Percentiles rank a stretch among this genome's conserved stretches.
phyloP scores from a whole-genome alignment of 768 basidiomycete genomes.

The Boletus coccyginus region DNA sequence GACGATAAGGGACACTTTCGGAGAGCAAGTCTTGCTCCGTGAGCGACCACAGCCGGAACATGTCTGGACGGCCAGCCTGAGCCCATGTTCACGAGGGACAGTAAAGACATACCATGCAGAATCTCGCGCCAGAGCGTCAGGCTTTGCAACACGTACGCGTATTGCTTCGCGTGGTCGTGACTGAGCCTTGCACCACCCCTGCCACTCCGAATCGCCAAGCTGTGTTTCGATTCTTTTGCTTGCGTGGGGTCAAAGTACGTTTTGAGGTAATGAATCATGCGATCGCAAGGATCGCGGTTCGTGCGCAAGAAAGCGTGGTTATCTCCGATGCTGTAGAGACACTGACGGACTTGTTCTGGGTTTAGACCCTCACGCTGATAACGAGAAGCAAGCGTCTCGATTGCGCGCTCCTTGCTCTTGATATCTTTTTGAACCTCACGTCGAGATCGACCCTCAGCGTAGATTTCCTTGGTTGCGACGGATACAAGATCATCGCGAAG shows the following conservation, averaged over 20 bases:
- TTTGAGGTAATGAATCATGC: conserved; percentile 76
- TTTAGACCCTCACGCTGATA: conserved; percentile 58
- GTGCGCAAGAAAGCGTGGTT: conserved; percentile 85
- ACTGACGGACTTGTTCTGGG: conserved; percentile 70
- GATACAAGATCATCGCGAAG: conserved; percentile 76
- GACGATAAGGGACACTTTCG: conserved; percentile 68
- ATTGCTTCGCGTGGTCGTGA: conserved; percentile 84
- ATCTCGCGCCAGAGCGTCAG: conserved; percentile 86
- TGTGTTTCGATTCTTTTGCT: conserved; percentile 59
- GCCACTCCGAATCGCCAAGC: conserved; percentile 78
- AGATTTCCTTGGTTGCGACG: conserved; percentile 79
- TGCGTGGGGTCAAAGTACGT: conserved; percentile 74
- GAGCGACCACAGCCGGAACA: conserved; percentile 85
- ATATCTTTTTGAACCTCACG: conserved; percentile 85
- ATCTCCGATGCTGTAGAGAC: conserved; percentile 85
- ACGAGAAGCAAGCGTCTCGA: conserved; percentile 65
- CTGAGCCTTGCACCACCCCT: conserved; percentile 76
- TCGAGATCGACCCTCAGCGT: conserved; percentile 64
- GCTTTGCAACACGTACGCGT: conserved; percentile 82
- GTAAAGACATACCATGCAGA: conserved; percentile 57
- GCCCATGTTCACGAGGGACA: not conserved
- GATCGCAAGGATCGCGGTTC: conserved; percentile 86
- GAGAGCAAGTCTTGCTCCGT: conserved; percentile 82
- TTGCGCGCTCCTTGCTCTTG: conserved; percentile 79
- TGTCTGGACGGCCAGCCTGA: conserved; percentile 47